Base-by-base conservation (phyloP, 257 asterid genomes). In the Haberlea rhodopensis region DNA sequence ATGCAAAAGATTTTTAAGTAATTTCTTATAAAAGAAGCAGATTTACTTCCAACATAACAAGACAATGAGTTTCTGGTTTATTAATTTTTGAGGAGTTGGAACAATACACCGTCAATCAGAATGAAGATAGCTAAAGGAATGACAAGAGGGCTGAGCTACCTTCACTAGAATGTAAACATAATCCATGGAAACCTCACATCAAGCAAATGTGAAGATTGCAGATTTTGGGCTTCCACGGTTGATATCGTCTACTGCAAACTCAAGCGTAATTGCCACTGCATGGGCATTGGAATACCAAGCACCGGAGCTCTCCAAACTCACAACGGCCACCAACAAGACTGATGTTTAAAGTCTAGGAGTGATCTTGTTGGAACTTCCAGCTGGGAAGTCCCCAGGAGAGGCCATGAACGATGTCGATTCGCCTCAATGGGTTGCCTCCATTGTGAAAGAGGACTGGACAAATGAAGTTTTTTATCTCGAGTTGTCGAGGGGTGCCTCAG, bases 391-490 rank as follows among this genome's bases (percentile, higher is more conserved):
- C 0, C 84, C 84, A 0, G 84, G 80, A 5, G 80, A 78, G 76
- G 82, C 84, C n/a, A 78, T 78, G 84, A 62, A 81, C 70, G 86
- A 84, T 5, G 77, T 70, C 29, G 82, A 81, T 64, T 71, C 78
- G 78, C 87, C 87, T 29, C 81, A 81, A 1, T 81, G 87, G 87
- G 87, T 81, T 71, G 87, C 87, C 19, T 81, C 87, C 8, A 73
- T 68, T 4, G 87, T 81, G 60, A 81, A 81, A 58, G 82, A 81
- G 65, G 87, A 81, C 53, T 81, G 87, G 87, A 81, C 87, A 2
- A 81, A 81, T 64, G 87, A 81, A 58, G 82, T 78, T 20, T 81
- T 81, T 55, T 84, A 81, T 56, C 29, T 81, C 66, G 84, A 81
- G 57, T 53, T 81, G 58, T 78, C 78, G 84, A 73, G 70, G 73